Evolutionary conservation across 2,329 filamentous ascomycete genomes (phyloP).

Genomic region (Pleoardoris graminearum): DNA sequence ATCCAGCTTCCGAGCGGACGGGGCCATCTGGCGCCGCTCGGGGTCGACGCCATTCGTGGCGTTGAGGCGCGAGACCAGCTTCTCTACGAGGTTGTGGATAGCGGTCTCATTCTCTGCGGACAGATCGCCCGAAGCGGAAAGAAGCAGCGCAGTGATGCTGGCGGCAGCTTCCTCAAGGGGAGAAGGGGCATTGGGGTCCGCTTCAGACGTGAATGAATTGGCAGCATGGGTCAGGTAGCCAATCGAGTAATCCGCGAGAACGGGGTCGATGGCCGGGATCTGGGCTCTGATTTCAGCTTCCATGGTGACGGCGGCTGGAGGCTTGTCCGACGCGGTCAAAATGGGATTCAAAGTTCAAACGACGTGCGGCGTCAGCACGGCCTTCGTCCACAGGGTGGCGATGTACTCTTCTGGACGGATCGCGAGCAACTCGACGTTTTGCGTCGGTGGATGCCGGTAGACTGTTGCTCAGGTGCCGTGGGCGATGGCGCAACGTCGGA

Average conservation of each 20-base stretch:
- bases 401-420: neutral
- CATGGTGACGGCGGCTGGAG: conserved; percentile 58
- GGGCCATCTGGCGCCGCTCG: conserved; percentile 70
- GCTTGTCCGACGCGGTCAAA: conserved; percentile 4
- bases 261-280: conserved; percentile 83
- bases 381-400: neutral
- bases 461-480: neutral
- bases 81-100: conserved; percentile 81
- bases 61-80: conserved; percentile 83
- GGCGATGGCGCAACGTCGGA: conserved; percentile 5
- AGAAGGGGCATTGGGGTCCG: conserved; percentile 68
- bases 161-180: conserved; percentile 83
- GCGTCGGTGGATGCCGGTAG: neutral
- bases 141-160: conserved; percentile 81
- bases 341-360: conserved; percentile 5
- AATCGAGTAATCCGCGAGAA: conserved; percentile 89
- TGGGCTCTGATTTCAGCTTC: conserved; percentile 84
- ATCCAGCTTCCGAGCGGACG: conserved; percentile 81
- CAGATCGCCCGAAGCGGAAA: conserved; percentile 89
- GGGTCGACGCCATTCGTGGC: conserved; percentile 70
- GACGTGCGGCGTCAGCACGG: conserved; percentile 3
- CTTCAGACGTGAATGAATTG: conserved; percentile 75
- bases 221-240: conserved; percentile 95
- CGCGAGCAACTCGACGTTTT: neutral
- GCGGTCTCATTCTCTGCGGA: conserved; percentile 72